A percentile compares a stretch with the other conserved stretches of the same genome.
These are phyloP conservation scores for Ciborinia camelliae DNA, from an alignment of 2,329 filamentous ascomycete species.

Conservation along the genomic window DNA sequence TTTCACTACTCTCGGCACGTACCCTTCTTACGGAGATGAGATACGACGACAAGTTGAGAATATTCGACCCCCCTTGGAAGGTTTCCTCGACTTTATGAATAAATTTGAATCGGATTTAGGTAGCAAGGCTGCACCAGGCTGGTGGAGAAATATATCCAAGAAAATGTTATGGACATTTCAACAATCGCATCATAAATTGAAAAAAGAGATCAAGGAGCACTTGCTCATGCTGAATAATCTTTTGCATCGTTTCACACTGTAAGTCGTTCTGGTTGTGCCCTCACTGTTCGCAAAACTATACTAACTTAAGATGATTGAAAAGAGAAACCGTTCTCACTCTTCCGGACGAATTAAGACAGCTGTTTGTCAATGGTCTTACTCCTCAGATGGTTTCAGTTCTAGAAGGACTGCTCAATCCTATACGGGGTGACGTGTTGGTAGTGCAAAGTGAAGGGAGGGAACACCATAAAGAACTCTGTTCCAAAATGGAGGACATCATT, in stretches of 20 bases:
- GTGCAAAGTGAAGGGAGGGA: not conserved
- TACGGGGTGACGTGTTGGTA: not conserved
- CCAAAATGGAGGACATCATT: not conserved
- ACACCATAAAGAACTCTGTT: not conserved
- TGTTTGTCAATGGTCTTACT: not conserved
- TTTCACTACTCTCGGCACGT: not conserved
- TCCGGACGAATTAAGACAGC: not conserved
- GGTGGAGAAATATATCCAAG: not conserved
- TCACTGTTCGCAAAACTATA: too few relatives aligned
- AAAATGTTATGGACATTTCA: slow-evolving; percentile 2
- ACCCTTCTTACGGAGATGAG: not conserved
- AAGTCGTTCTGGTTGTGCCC: too few relatives aligned
- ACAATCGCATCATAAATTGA: not conserved
- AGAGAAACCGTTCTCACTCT: not conserved
- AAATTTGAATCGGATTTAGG: not conserved
- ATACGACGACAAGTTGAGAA: not conserved
- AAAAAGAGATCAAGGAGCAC: not conserved
- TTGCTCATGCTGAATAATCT: not conserved
- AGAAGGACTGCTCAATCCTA: not conserved
- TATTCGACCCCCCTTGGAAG: not conserved
- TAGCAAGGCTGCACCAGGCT: not conserved
- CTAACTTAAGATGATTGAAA: too few relatives aligned
- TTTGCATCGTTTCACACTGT: too few relatives aligned
- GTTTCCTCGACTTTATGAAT: not conserved
- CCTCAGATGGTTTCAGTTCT: not conserved